phyloP scores from a whole-genome alignment of 768 basidiomycete species.

The Kwoniella dendrophila region DNA sequence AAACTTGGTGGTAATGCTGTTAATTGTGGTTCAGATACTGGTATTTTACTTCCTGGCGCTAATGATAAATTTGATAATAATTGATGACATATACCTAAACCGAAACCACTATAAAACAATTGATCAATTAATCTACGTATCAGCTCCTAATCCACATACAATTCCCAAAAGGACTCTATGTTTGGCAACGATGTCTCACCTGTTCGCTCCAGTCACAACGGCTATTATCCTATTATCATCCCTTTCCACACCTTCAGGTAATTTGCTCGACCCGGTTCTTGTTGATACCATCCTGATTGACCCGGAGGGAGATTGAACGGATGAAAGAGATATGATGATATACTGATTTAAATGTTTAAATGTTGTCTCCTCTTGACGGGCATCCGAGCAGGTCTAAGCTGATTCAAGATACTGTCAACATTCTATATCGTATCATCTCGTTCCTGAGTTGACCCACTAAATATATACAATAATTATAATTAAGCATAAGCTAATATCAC shows the following conservation, averaged over 20 bases:
- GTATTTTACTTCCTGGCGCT: slow-evolving; percentile 24
- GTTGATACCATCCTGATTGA: slow-evolving; percentile 27
- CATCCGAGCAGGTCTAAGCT: too few species aligned
- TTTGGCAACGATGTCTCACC: slow-evolving; percentile 38
- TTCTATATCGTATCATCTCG: too few species aligned
- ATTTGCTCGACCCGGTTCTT: slow-evolving; percentile 10
- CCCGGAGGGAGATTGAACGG: too few species aligned
- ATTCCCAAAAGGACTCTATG: not conserved
- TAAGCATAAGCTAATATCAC: too few species aligned
- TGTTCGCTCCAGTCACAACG: slow-evolving; percentile 56
- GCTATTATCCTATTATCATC: slow-evolving; percentile 49
- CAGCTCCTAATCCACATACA: not conserved
- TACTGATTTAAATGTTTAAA: too few species aligned
- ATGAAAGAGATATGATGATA: too few species aligned
- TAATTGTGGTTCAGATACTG: slow-evolving; percentile 29
- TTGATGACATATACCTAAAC: slow-evolving; percentile 52
- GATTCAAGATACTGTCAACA: too few species aligned
- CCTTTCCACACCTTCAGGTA: slow-evolving; percentile 5
- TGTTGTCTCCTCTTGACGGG: too few species aligned
- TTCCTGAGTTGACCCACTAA: not conserved
- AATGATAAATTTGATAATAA: slow-evolving; percentile 51
- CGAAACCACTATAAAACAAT: slow-evolving; percentile 46
- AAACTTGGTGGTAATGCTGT: slow-evolving; percentile 36
- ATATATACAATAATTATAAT: too few species aligned
- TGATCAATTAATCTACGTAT: not conserved